These are phyloP conservation scores for Phytophthora litchii DNA, from an alignment of 352 stramenopile genomes.

Conservation along the genomic window DNA sequence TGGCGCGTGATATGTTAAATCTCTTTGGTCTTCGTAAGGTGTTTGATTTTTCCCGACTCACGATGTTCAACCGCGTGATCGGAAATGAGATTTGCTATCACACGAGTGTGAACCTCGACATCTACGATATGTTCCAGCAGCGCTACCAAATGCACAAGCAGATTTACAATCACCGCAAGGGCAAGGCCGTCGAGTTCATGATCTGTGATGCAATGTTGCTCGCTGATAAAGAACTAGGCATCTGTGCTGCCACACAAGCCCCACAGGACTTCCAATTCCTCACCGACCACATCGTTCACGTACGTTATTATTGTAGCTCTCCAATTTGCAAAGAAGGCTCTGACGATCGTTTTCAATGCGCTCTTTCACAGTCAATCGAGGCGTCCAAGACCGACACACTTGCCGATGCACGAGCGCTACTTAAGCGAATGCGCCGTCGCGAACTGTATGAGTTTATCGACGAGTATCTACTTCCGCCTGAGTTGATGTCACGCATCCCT, in stretches of 20 bases:
- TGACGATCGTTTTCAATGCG: neutral
- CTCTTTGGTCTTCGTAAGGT: conserved; percentile 81
- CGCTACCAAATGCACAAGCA: conserved; percentile 90
- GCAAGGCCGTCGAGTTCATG: conserved; percentile 91
- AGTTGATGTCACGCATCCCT: conserved; percentile 59
- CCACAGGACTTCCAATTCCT: conserved; percentile 78
- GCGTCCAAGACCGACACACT: conserved; percentile 66
- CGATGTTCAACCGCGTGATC: conserved; percentile 88
- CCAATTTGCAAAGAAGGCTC: too few species aligned
- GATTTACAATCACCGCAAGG: conserved; percentile 91
- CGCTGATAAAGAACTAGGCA: conserved; percentile 76
- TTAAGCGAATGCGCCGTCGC: conserved; percentile 75
- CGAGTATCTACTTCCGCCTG: conserved; percentile 68
- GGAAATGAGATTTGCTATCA: conserved; percentile 90
- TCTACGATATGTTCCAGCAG: conserved; percentile 92
- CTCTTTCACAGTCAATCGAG: conserved; percentile 65
- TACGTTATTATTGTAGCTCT: conserved; percentile 24
- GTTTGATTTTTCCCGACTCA: conserved; percentile 80
- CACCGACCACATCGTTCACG: conserved; percentile 76
- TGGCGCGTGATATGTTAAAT: conserved; percentile 87
- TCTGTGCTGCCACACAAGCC: conserved; percentile 66
- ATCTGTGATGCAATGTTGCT: conserved; percentile 87
- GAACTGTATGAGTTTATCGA: conserved; percentile 90
- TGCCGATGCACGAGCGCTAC: conserved; percentile 53
- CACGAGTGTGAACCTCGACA: conserved; percentile 84